Conservation (phyloP, 179 eudicot genomes). For the Corrigiola litoralis region DNA sequence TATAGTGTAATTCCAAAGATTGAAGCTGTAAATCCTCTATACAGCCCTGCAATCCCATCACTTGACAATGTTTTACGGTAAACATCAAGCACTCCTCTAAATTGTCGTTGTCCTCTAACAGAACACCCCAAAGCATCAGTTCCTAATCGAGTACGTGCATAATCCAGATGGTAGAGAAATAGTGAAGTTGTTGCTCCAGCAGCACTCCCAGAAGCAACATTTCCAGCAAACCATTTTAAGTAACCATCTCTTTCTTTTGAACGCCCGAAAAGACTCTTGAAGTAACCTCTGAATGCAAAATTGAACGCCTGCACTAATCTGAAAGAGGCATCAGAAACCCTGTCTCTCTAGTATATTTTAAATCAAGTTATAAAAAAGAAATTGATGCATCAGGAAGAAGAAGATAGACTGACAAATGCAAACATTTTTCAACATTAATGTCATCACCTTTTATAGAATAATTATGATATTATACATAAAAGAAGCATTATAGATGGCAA, state of each 20-base stretch:
- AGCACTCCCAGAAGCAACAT: constrained; percentile 97
- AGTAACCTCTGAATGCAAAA: constrained; percentile 97
- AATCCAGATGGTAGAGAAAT: constrained; percentile 90
- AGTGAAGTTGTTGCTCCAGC: constrained; percentile 96
- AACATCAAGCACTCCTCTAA: constrained; percentile 80
- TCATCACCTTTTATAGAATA: background rate
- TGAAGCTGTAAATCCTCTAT: constrained; percentile 89
- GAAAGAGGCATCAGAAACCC: constrained; percentile 18
- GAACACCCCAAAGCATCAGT: constrained; percentile 55
- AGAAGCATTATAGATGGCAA: too few relatives aligned
- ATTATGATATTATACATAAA: too few relatives aligned
- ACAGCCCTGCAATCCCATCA: constrained; percentile 82
- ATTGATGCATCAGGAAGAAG: background rate
- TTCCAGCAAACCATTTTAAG: constrained; percentile 89
- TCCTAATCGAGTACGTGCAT: constrained; percentile 85
- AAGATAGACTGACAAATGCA: background rate
- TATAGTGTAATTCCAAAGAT: constrained; percentile 91
- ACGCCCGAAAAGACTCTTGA: constrained; percentile 60
- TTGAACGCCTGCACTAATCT: constrained; percentile 75
- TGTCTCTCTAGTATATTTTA: background rate
- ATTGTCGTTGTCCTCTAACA: constrained; percentile 52
- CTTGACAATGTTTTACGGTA: constrained; percentile 71
- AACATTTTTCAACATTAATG: background rate
- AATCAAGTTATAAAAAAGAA: background rate
- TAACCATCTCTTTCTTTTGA: constrained; percentile 96